phyloP scores from a whole-genome alignment of 805 yeast species.

The Lachancea quebecensis region DNA sequence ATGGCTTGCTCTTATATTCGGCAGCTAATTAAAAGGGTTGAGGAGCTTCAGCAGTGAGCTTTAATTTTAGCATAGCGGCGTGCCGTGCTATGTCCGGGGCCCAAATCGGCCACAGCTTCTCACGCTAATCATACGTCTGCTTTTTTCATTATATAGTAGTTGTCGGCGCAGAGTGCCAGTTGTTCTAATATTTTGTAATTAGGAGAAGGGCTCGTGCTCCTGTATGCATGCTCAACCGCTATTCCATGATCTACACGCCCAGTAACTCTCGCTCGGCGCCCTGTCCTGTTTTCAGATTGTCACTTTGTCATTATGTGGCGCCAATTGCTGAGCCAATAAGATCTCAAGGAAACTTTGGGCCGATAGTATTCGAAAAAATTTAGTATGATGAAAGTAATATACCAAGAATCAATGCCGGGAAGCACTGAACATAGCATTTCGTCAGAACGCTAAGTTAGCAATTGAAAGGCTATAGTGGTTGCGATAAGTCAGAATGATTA shows the following conservation, averaged over 20 bases:
- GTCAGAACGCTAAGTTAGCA: background rate
- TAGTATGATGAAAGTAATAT: background rate
- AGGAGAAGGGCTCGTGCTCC: too few species aligned
- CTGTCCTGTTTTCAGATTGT: background rate
- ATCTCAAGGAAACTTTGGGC: conserved; percentile 1
- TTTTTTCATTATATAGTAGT: too few species aligned
- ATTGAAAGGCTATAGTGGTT: background rate
- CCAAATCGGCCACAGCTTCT: too few species aligned
- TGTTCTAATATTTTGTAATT: too few species aligned
- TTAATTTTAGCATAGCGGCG: too few species aligned
- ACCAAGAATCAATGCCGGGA: background rate
- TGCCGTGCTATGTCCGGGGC: too few species aligned
- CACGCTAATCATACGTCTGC: too few species aligned
- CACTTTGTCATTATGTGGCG: conserved; percentile 1
- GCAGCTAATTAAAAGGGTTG: conserved; percentile 24
- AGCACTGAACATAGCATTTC: background rate
- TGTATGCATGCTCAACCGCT: too few species aligned
- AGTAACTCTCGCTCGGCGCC: too few species aligned
- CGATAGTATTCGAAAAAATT: conserved; percentile 3
- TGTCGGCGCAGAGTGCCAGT: too few species aligned
- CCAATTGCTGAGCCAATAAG: conserved; percentile 7
- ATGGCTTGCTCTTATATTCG: conserved; percentile 69
- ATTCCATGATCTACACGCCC: too few species aligned
- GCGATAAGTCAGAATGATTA: conserved; percentile 24
- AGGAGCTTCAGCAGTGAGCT: background rate